Evolutionary conservation across 140 eudicot species (phyloP).

Genomic region (Cichorium intybus): DNA sequence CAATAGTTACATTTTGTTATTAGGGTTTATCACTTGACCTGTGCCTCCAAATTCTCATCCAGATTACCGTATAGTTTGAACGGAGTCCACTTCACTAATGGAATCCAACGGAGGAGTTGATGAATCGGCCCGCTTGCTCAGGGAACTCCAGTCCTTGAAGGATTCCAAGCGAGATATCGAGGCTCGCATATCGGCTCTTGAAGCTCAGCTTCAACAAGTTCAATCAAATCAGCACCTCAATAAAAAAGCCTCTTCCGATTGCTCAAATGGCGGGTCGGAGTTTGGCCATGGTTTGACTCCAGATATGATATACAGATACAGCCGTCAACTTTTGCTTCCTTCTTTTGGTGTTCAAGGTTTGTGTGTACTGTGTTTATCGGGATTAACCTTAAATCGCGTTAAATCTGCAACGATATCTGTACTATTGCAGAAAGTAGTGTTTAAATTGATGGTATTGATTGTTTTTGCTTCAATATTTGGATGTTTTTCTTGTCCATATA

Average conservation of each 20-base stretch:
- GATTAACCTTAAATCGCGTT: neutral
- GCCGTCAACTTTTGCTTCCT: constrained; percentile 92
- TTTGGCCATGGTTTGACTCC: constrained; percentile 49
- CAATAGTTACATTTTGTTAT: neutral
- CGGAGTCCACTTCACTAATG: constrained; percentile 25
- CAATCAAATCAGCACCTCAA: constrained; percentile 20
- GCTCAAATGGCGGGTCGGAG: constrained; percentile 11
- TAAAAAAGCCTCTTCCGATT: constrained; percentile 7
- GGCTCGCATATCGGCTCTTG: constrained; percentile 52
- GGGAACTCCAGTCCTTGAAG: constrained; percentile 52
- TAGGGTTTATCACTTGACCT: constrained; percentile 34
- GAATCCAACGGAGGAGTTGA: constrained; percentile 45
- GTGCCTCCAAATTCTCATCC: constrained; percentile 9
- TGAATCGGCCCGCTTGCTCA: constrained; percentile 35
- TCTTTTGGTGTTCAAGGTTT: constrained; percentile 86
- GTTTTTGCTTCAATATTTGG: neutral
- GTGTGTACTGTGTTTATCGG: neutral
- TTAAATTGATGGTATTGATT: neutral
- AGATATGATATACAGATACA: constrained; percentile 71
- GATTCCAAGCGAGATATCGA: constrained; percentile 54
- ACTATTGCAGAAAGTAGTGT: neutral
- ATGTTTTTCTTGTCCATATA: constrained; percentile 4
- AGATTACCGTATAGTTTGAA: neutral
- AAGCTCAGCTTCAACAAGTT: constrained; percentile 54
- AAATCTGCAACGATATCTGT: neutral